These are phyloP conservation scores for Sarocladium strictum DNA, from an alignment of 2,329 filamentous ascomycete genomes.

Conservation along the genomic window DNA sequence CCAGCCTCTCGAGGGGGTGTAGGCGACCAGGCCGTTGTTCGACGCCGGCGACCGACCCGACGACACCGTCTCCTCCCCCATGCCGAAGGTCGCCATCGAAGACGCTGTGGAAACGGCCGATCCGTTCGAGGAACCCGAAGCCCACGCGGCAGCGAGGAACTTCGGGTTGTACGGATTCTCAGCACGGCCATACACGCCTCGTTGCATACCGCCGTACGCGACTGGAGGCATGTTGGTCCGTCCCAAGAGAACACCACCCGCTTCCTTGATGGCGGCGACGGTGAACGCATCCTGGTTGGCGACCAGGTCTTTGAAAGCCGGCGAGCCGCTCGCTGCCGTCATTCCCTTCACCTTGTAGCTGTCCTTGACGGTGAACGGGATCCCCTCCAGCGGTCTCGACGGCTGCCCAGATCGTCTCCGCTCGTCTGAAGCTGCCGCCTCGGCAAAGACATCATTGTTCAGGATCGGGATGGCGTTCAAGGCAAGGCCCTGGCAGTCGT, in stretches of 20 bases:
- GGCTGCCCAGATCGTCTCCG: constrained; percentile 14
- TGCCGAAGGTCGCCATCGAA: constrained; percentile 45
- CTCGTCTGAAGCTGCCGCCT: constrained; percentile 23
- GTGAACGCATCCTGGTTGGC: constrained; percentile 47
- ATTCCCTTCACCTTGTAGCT: constrained; percentile 48
- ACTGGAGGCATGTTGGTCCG: constrained; percentile 54
- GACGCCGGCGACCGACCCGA: constrained; percentile 50
- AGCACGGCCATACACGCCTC: constrained; percentile 49
- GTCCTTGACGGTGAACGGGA: constrained; percentile 54
- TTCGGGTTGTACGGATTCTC: constrained; percentile 50
- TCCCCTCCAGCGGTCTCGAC: constrained; percentile 41
- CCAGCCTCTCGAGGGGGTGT: constrained; percentile 47
- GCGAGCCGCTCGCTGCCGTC: constrained; percentile 47
- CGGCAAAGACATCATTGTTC: constrained; percentile 20
- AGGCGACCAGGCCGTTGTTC: constrained; percentile 50
- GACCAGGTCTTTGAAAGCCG: constrained; percentile 43
- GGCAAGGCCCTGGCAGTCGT: constrained; percentile 18
- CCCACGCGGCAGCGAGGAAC: constrained; percentile 48
- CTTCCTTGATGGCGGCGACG: constrained; percentile 36
- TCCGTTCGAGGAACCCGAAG: constrained; percentile 53
- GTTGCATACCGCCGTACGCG: constrained; percentile 52
- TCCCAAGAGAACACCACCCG: constrained; percentile 30
- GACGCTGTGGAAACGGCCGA: constrained; percentile 44
- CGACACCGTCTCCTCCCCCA: constrained; percentile 50
- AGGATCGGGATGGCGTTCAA: constrained; percentile 23